Conservation (phyloP, 2,329 filamentous ascomycete species). For the Falciphora oryzae region DNA sequence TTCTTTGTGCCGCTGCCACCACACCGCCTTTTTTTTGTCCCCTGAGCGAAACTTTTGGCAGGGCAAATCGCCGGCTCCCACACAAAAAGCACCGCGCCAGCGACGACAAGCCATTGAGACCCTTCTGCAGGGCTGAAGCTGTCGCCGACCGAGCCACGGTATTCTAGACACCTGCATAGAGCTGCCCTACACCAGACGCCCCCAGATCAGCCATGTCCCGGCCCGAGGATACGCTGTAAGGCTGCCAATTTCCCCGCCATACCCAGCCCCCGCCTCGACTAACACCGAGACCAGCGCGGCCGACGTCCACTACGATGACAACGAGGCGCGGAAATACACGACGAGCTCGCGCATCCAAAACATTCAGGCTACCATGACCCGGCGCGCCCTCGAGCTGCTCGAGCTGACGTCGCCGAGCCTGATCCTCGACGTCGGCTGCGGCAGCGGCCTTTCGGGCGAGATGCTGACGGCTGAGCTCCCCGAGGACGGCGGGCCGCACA, state of each 20-base stretch:
- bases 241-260: slow-evolving; percentile 15
- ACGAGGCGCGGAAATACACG: slow-evolving; percentile 94
- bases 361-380: slow-evolving; percentile 92
- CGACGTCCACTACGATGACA: slow-evolving; percentile 96
- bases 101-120: neutral
- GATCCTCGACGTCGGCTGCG: slow-evolving; percentile 95
- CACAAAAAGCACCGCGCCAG: no score
- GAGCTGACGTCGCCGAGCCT: slow-evolving; percentile 72
- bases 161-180: neutral
- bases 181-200: slow-evolving; percentile 12
- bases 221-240: slow-evolving; percentile 88
- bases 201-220: slow-evolving; percentile 69
- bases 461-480: slow-evolving; percentile 61
- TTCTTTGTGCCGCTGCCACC: neutral
- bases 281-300: slow-evolving; percentile 49
- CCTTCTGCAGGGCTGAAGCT: neutral
- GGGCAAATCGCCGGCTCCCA: neutral
- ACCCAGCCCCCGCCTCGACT: slow-evolving; percentile 13
- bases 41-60: neutral
- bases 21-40: neutral
- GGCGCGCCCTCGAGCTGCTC: slow-evolving; percentile 87
- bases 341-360: slow-evolving; percentile 92
- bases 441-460: slow-evolving; percentile 88
- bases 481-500: slow-evolving; percentile 76
- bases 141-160: no score